phyloP scores from a whole-genome alignment of 164 flowering plant species.

The Litsea cubeba region DNA sequence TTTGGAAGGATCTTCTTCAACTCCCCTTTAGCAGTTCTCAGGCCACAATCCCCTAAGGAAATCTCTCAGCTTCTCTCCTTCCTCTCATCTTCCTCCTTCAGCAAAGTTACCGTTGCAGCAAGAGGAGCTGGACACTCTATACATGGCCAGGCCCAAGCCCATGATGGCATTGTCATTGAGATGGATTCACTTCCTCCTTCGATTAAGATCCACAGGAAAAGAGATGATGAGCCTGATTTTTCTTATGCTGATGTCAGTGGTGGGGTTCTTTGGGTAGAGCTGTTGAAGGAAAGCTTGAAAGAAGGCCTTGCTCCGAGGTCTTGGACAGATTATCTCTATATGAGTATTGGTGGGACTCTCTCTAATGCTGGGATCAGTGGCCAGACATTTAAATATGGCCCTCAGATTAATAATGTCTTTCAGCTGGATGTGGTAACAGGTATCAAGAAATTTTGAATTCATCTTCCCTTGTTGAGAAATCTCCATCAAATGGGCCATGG shows the following conservation, averaged over 20 bases:
- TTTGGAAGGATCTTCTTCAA: slow-evolving; percentile 30
- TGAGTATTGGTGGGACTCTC: slow-evolving; percentile 41
- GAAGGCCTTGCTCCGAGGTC: slow-evolving; percentile 36
- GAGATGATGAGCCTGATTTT: slow-evolving; percentile 6
- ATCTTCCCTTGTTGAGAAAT: too few species aligned
- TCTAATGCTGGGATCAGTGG: slow-evolving; percentile 47
- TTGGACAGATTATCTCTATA: slow-evolving; percentile 44
- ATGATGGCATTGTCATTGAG: slow-evolving; percentile 34
- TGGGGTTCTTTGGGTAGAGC: slow-evolving; percentile 34
- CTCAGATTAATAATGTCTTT: slow-evolving; percentile 34
- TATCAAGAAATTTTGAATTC: slow-evolving; percentile 3
- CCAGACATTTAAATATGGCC: slow-evolving; percentile 39
- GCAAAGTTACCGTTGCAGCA: slow-evolving; percentile 30
- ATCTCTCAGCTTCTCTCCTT: slow-evolving; percentile 26
- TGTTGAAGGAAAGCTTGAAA: slow-evolving; percentile 22
- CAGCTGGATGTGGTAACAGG: slow-evolving; percentile 45
- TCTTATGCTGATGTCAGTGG: slow-evolving; percentile 38
- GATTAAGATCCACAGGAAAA: slow-evolving; percentile 16
- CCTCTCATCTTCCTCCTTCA: slow-evolving; percentile 22
- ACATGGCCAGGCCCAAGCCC: slow-evolving; percentile 39
- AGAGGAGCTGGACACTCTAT: slow-evolving; percentile 39
- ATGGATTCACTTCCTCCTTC: slow-evolving; percentile 29
- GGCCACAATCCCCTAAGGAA: slow-evolving; percentile 25
- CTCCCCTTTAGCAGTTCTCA: slow-evolving; percentile 27
- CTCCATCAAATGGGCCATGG: too few species aligned